Conservation (phyloP, 768 basidiomycete genomes). For the Termitomyces sp. region DNA sequence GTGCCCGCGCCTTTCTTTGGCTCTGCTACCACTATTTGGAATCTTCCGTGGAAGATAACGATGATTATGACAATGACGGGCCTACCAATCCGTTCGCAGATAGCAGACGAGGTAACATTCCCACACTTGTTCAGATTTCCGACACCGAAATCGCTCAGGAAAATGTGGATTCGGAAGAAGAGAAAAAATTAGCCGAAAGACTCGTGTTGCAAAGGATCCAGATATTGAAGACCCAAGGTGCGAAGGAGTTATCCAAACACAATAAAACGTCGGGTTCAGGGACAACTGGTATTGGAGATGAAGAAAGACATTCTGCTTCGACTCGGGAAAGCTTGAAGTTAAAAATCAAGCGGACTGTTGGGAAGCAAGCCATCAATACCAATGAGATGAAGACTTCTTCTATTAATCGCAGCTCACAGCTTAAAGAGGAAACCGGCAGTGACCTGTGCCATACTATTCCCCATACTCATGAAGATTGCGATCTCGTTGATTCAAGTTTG, state of each 20-base stretch:
- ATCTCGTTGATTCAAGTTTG: slow-evolving; percentile 8
- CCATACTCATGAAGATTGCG: slow-evolving; percentile 14
- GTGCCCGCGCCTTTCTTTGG: slow-evolving; percentile 82
- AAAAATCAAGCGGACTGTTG: slow-evolving; percentile 21
- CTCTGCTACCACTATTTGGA: slow-evolving; percentile 79
- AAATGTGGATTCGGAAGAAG: slow-evolving; percentile 43
- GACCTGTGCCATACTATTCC: slow-evolving; percentile 11
- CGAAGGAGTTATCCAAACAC: slow-evolving; percentile 21
- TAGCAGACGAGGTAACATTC: slow-evolving; percentile 30
- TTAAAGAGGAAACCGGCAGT: slow-evolving; percentile 17
- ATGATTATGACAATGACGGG: slow-evolving; percentile 34
- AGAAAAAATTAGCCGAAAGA: slow-evolving; percentile 31
- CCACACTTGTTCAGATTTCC: slow-evolving; percentile 33
- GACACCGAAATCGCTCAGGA: slow-evolving; percentile 34
- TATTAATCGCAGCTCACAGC: slow-evolving; percentile 15
- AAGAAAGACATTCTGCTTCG: slow-evolving; percentile 14
- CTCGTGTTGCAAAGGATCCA: slow-evolving; percentile 34
- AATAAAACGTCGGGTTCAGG: slow-evolving; percentile 12
- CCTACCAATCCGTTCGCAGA: slow-evolving; percentile 59
- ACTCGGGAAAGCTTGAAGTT: slow-evolving; percentile 21
- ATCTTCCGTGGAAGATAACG: slow-evolving; percentile 24
- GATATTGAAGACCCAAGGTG: slow-evolving; percentile 28
- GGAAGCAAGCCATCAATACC: slow-evolving; percentile 5
- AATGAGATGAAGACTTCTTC: slow-evolving; percentile 23
- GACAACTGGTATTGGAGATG: slow-evolving; percentile 17